Evolutionary conservation across 2,329 filamentous ascomycete genomes (phyloP).

Genomic region (Paradendryphiella salina): DNA sequence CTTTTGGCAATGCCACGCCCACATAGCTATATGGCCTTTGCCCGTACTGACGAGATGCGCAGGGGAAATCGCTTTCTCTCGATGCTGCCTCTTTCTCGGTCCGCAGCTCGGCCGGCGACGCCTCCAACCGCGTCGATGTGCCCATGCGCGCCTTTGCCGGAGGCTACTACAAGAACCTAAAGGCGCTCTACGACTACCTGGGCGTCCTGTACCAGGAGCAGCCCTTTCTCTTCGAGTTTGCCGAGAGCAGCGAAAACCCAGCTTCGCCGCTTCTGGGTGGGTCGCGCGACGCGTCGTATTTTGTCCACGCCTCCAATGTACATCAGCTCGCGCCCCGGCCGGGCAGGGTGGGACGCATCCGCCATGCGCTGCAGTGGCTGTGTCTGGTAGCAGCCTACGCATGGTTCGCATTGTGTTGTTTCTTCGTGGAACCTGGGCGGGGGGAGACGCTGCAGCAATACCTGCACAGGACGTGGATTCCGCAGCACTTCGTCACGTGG

Average conservation of each 20-base stretch:
- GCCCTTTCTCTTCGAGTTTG: conserved; percentile 59
- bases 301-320: conserved; percentile 59
- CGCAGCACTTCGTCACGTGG: conserved; percentile 52
- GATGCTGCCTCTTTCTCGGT: conserved; percentile 52
- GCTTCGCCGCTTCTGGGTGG: too few species aligned
- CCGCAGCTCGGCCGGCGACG: conserved; percentile 27
- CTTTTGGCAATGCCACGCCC: neutral
- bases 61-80: conserved; percentile 51
- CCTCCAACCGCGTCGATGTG: conserved; percentile 50
- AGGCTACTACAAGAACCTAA: conserved; percentile 60
- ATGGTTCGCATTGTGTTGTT: conserved; percentile 60
- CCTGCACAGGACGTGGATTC: conserved; percentile 55
- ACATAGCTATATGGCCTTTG: neutral
- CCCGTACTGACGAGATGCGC: neutral
- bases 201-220: conserved; percentile 55
- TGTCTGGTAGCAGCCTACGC: conserved; percentile 56
- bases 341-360: conserved; percentile 39
- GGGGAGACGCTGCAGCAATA: conserved; percentile 57
- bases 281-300: conserved; percentile 46
- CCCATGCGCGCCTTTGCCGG: conserved; percentile 58
- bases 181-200: conserved; percentile 60
- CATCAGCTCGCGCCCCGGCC: conserved; percentile 55
- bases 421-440: conserved; percentile 49
- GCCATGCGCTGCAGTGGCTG: conserved; percentile 51
- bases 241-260: too few species aligned